Evolutionary conservation across 805 yeast genomes (phyloP), one percentile per base, ranked within the genome.

Genomic region (Teunomyces tritomae): DNA sequence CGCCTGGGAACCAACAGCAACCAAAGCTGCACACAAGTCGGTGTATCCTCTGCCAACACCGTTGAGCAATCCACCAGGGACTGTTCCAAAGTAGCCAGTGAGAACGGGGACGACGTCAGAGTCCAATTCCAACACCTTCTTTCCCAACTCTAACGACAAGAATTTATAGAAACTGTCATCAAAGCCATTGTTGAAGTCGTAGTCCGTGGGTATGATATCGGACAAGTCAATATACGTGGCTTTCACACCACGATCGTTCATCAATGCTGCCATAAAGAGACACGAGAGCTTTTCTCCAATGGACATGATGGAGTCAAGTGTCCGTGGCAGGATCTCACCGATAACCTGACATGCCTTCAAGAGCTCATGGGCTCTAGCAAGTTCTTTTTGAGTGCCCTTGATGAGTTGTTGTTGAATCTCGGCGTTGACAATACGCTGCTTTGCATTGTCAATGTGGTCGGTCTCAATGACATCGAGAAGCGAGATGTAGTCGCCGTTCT

Each of bases 21-120:
- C 80, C 61, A 94, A 77, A 1, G 98, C 99, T 14, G 99, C 99
- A 75, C 99, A 94, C 57, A 94, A 74, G 66, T 94, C 99, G 8
- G 99, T 94, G 69, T 94, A 94, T 33, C 99, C 99, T 63, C 99
- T 83, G 39, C 99, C 99, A 48, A 94, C 96, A 45, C 95, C 89
- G 59, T 86, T 86, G 55, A 94, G 73, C 48, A 94, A 73, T 11
- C 99, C 98, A 54, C 97, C 97, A 29, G 97, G 98, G n/a, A 94
- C 87, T 32, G 82, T 75, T 26, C 99, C 99, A 59, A 94, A 94
- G 66, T 89, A 94, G 2, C 99, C 99, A 28, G 99, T 94, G 48
- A 94, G 76, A 1, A 94, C 97, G 1, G 99, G 99, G 17, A 91
- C 84, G 11, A 78, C 63, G 36, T 60, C 67, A 10, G 37, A 13